These are phyloP conservation scores for Spinellus fusiger DNA, from an alignment of 192 early-diverging fungal genomes.

Conservation along the genomic window DNA sequence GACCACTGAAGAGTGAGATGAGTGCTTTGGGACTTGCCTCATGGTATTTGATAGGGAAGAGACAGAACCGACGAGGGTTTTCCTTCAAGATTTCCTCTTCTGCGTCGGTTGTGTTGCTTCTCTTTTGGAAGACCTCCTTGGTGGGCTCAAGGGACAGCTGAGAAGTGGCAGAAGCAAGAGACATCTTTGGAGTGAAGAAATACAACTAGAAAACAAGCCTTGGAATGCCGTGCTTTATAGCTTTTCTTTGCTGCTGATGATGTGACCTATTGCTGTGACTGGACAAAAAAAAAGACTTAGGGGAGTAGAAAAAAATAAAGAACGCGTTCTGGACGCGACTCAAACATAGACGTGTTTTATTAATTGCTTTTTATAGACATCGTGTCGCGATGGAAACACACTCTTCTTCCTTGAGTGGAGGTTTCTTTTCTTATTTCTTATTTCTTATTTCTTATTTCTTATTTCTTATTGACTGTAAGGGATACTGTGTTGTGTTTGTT, in stretches of 20 bases:
- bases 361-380: background rate
- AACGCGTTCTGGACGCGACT: background rate
- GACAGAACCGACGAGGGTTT: slow-evolving; percentile 79
- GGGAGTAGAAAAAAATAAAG: background rate
- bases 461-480: too few species aligned
- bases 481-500: too few species aligned
- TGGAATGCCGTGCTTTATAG: background rate
- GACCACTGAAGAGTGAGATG: background rate
- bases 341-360: background rate
- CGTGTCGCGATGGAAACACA: background rate
- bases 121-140: slow-evolving; percentile 5
- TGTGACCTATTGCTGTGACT: background rate
- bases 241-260: background rate
- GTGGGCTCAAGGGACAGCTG: background rate
- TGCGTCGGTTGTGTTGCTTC: slow-evolving; percentile 7
- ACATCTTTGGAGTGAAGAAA: background rate
- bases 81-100: slow-evolving; percentile 37
- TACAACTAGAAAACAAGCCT: background rate
- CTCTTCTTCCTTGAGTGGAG: too few species aligned
- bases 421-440: too few species aligned
- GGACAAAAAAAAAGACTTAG: background rate
- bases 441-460: too few species aligned
- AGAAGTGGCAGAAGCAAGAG: background rate
- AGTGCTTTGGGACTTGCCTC: slow-evolving; percentile 43
- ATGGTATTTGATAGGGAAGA: slow-evolving; percentile 92